Percentiles rank a stretch among this genome's conserved stretches.
phyloP scores from a whole-genome alignment of 2,329 filamentous ascomycete genomes.

The Rosellinia necatrix region DNA sequence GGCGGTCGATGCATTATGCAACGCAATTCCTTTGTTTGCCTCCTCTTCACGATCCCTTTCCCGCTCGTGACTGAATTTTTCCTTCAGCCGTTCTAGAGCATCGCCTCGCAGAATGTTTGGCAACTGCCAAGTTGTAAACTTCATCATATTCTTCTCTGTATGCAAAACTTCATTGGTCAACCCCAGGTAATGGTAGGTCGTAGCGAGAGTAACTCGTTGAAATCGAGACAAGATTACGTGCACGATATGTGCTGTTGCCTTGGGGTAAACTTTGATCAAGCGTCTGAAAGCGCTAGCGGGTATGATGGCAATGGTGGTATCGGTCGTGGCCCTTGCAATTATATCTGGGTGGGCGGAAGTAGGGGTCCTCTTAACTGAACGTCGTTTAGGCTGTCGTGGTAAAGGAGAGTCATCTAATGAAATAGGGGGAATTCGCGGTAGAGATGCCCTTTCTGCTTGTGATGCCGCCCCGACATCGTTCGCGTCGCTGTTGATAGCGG shows the following conservation, averaged over 20 bases:
- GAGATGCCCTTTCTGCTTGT: conserved; percentile 39
- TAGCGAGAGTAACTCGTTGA: conserved; percentile 91
- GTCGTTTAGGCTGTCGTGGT: conserved; percentile 42
- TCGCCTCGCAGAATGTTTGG: conserved; percentile 88
- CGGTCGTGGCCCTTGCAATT: conserved; percentile 91
- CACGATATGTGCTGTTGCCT: conserved; percentile 95
- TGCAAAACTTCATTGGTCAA: conserved; percentile 88
- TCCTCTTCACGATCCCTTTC: conserved; percentile 83
- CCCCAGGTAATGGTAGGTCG: conserved; percentile 92
- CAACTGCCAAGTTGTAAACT: conserved; percentile 87
- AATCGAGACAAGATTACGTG: conserved; percentile 95
- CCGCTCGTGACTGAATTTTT: conserved; percentile 86
- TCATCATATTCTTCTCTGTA: conserved; percentile 92
- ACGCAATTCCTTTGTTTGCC: conserved; percentile 86
- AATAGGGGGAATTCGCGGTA: conserved; percentile 74
- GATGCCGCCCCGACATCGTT: conserved; percentile 33
- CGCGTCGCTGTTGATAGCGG: conserved; percentile 35
- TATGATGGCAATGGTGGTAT: conserved; percentile 98
- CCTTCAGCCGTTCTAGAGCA: conserved; percentile 82
- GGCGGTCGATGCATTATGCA: conserved; percentile 76
- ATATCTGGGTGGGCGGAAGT: conserved; percentile 95
- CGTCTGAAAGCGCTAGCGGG: conserved; percentile 94
- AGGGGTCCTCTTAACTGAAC: conserved; percentile 53
- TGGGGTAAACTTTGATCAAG: conserved; percentile 90
- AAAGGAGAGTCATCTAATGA: conserved; percentile 62